Conservation (phyloP, 169 alveolate species). For the Sarcocystis neurona region DNA sequence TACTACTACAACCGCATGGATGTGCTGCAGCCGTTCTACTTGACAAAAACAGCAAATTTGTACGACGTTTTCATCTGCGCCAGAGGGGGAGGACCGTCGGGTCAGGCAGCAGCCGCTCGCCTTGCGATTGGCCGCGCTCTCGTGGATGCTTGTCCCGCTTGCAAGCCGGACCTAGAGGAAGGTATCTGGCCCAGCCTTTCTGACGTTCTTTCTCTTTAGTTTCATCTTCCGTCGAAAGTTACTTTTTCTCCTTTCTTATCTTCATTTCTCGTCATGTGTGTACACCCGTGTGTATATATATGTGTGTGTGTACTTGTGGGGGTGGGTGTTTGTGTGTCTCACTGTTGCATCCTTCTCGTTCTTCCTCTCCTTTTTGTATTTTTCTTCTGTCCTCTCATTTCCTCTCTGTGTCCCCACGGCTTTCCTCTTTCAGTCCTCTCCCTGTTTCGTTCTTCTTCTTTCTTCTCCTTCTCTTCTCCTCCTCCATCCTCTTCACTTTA, state of each 20-base stretch:
- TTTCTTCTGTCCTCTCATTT: too few species aligned
- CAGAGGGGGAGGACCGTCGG: constrained; percentile 85
- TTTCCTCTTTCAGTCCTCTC: too few species aligned
- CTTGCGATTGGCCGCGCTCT: constrained; percentile 84
- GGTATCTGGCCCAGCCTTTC: constrained; percentile 16
- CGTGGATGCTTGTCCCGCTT: constrained; percentile 77
- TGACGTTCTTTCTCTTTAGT: too few species aligned
- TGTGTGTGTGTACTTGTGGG: neutral
- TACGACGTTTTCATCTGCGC: constrained; percentile 78
- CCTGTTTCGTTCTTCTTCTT: too few species aligned
- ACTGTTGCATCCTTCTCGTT: too few species aligned
- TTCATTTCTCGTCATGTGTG: neutral
- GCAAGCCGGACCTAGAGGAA: constrained; percentile 72
- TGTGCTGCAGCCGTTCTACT: constrained; percentile 80
- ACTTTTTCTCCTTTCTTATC: neutral
- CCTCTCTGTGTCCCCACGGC: too few species aligned
- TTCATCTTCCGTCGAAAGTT: neutral
- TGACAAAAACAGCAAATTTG: constrained; percentile 79
- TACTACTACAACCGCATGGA: constrained; percentile 78
- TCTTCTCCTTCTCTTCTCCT: too few species aligned
- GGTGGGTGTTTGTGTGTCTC: too few species aligned
- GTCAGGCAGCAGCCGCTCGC: constrained; percentile 83
- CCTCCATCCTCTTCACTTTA: too few species aligned
- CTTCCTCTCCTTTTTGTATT: too few species aligned
- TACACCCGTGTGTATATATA: neutral